Base-by-base conservation (phyloP, 495 filamentous ascomycete genomes). In the Hyaloscypha finlandica region DNA sequence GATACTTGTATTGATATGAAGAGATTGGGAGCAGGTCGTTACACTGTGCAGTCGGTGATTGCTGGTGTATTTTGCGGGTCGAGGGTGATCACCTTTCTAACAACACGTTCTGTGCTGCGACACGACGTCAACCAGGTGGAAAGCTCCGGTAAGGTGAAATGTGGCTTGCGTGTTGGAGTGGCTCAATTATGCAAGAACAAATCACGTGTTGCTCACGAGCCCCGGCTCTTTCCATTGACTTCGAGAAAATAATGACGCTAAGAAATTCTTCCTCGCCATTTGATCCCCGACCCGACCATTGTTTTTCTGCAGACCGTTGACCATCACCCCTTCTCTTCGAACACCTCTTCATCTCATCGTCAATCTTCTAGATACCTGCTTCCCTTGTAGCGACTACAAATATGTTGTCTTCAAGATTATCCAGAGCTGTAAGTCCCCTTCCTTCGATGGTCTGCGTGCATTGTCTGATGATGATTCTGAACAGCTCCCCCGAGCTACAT, bases 401-500 rank as follows among this genome's bases (percentile, higher is more conserved):
- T 77, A 87, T 86, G 84, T 75, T 87, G 71, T 78, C 84, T 70
- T 84, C 81, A 71, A 84, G 80, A 77, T 75, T 86, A 68, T 79
- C 80, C 71, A 81, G 82, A 82, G 71, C 68, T 70, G 72, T 71
- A 68, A 72, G 68, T 76, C 48, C 25, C 30, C 19, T 56, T 53
- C 31, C 32, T 31, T 20, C 31, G 45, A 72, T 72, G 63, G 71
- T 71, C 66, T 33, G 56, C 54, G 64, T 48, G 54, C 57, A 65
- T 70, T 55, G 66, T 52, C 64, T 66, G 67, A 75, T 59, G 75
- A 56, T 48, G 42, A 48, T 45, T 20, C 66, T 56, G 67, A 74
- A 81, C 74, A 92, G 85, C 84, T 93, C 74, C 89, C 90, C 61
- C 84, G 88, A 79, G 84, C 88, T 68, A 78, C 84, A 65, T 82